A percentile compares a stretch with the other conserved stretches of the same genome.
Conservation (phyloP, 345 rosid genomes). For the Eucalyptus sideroxylon region DNA sequence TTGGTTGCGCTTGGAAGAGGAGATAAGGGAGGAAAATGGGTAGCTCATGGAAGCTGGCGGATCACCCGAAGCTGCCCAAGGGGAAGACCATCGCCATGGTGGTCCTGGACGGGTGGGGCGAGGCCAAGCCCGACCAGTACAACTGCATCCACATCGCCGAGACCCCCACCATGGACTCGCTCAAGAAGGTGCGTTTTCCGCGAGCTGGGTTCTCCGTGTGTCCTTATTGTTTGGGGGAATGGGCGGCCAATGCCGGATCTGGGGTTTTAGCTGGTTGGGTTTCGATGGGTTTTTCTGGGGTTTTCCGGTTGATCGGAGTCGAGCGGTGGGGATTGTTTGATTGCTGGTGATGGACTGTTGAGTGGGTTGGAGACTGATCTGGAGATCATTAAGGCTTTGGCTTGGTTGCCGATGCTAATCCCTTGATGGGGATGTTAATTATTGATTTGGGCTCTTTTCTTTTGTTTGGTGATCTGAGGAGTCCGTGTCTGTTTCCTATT, state of each 20-base stretch:
- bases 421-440: not conserved
- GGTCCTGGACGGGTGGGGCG: conserved; percentile 99
- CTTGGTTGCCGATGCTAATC: not conserved
- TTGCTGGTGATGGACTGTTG: not conserved
- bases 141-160: conserved; percentile 90
- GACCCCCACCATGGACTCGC: conserved; percentile 90
- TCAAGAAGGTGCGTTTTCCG: conserved; percentile 20
- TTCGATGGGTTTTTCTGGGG: not conserved
- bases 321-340: not conserved
- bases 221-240: not conserved
- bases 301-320: not conserved
- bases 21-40: conserved; percentile 20
- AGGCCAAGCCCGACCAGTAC: conserved; percentile 65
- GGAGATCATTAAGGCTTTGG: not conserved
- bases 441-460: not conserved
- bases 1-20: not conserved
- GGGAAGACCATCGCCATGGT: conserved; percentile 66
- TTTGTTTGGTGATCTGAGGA: not conserved
- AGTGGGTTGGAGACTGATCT: not conserved
- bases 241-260: not conserved
- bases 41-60: conserved; percentile 56
- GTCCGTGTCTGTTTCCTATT: not conserved
- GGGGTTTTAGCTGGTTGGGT: not conserved
- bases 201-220: not conserved
- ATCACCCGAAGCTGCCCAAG: conserved; percentile 74